phyloP scores from a whole-genome alignment of 495 filamentous ascomycete species.

The Cudoniella acicularis region DNA sequence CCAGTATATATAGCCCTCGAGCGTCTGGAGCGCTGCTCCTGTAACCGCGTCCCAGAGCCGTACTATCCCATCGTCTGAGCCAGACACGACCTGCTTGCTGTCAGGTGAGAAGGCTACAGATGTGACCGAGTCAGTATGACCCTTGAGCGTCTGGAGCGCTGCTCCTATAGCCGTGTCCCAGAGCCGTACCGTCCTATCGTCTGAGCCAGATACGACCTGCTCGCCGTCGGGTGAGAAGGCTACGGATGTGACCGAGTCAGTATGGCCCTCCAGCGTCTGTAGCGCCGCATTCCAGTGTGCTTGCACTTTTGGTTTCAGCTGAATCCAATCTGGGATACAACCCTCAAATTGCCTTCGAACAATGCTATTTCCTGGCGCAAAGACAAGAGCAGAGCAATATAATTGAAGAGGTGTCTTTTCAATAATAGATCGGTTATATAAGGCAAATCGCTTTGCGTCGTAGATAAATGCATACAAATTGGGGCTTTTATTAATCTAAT shows the following conservation, averaged over 20 bases:
- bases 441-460: neutral
- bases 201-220: neutral
- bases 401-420: neutral
- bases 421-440: neutral
- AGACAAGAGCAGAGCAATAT: neutral
- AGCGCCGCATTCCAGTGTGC: neutral
- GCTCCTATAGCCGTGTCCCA: slow-evolving; percentile 31
- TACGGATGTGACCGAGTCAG: neutral
- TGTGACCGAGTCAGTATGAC: neutral
- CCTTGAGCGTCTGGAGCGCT: slow-evolving; percentile 7
- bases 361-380: neutral
- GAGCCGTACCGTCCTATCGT: slow-evolving; percentile 21
- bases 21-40: slow-evolving; percentile 10
- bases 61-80: neutral
- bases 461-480: neutral
- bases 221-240: slow-evolving; percentile 25
- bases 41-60: slow-evolving; percentile 11
- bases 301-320: neutral
- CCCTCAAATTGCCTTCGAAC: neutral
- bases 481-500: neutral
- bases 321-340: neutral
- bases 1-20: slow-evolving; percentile 18
- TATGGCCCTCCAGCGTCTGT: neutral
- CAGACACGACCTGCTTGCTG: slow-evolving; percentile 1
- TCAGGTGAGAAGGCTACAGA: slow-evolving; percentile 5